Percentiles rank a stretch among this genome's conserved stretches.
phyloP scores from a whole-genome alignment of 106 monocot species.

The Dendrobium officinale region DNA sequence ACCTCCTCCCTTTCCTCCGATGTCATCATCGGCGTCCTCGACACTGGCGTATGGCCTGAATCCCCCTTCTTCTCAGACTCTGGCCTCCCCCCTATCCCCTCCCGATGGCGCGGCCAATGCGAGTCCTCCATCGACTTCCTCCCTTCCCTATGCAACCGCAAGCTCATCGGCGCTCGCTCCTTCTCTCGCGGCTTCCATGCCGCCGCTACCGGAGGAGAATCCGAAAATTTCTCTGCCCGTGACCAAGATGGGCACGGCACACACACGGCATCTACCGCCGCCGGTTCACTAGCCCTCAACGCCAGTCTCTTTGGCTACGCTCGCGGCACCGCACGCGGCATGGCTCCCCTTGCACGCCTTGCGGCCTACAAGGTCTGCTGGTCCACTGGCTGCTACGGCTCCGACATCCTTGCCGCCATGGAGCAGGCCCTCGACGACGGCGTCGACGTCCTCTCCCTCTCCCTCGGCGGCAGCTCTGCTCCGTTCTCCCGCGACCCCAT shows the following conservation, averaged over 20 bases:
- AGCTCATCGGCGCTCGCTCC: constrained; percentile 56
- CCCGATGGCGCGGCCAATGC: constrained; percentile 35
- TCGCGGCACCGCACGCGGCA: constrained; percentile 13
- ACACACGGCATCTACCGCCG: constrained; percentile 40
- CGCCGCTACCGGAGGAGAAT: neutral
- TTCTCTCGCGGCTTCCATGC: constrained; percentile 47
- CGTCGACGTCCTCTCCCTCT: constrained; percentile 33
- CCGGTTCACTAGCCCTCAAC: constrained; percentile 13
- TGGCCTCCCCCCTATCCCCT: constrained; percentile 23
- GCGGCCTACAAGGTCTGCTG: constrained; percentile 39
- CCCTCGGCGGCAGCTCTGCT: constrained; percentile 24
- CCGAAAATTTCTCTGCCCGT: constrained; percentile 24
- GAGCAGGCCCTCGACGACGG: constrained; percentile 26
- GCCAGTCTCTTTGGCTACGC: constrained; percentile 30
- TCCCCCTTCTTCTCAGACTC: constrained; percentile 29
- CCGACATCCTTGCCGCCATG: constrained; percentile 30
- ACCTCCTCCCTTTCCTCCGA: constrained; percentile 9
- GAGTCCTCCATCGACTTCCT: constrained; percentile 37
- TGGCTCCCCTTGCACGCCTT: constrained; percentile 7
- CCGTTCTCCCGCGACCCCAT: constrained; percentile 3
- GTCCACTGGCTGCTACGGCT: constrained; percentile 20
- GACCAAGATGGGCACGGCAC: constrained; percentile 44
- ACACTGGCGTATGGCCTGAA: constrained; percentile 62
- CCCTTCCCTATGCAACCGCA: constrained; percentile 41
- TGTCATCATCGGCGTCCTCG: constrained; percentile 45